These are phyloP conservation scores for Penicillium crystallinum DNA, from an alignment of 495 filamentous ascomycete genomes.

Conservation along the genomic window DNA sequence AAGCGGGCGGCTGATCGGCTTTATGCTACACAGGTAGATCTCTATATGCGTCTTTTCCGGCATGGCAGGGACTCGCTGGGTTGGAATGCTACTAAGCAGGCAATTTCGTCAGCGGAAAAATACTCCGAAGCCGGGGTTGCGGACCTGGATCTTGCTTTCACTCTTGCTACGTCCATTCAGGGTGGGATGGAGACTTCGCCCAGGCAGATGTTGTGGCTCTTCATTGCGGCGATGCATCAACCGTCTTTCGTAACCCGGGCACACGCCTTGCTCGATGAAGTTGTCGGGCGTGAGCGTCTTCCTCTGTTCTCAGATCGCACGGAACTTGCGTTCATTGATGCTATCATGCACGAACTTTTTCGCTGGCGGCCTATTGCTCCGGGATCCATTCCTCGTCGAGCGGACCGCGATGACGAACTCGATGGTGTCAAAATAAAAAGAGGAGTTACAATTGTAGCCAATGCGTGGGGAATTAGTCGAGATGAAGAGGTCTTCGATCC, in stretches of 20 bases:
- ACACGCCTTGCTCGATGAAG: conserved; percentile 28
- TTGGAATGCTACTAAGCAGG: conserved; percentile 31
- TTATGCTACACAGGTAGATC: conserved; percentile 18
- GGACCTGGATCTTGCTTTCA: conserved; percentile 29
- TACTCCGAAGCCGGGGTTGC: conserved; percentile 5
- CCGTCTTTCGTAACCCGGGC: conserved; percentile 19
- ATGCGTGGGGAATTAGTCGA: conserved; percentile 44
- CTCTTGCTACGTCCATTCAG: conserved; percentile 24
- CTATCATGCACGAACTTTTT: conserved; percentile 28
- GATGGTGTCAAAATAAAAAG: conserved; percentile 47
- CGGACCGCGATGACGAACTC: conserved; percentile 45
- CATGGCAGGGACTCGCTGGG: conserved; percentile 16
- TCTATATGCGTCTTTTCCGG: conserved; percentile 24
- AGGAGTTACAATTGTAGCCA: conserved; percentile 48
- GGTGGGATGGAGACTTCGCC: conserved; percentile 32
- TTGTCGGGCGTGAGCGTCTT: conserved; percentile 27
- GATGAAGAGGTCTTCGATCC: conserved; percentile 22
- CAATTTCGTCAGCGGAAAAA: conserved; percentile 18
- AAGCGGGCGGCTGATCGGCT: conserved; percentile 21
- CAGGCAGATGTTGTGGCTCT: conserved; percentile 27
- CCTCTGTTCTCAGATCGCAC: conserved; percentile 26
- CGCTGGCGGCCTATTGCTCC: conserved; percentile 34
- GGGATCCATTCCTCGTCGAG: conserved; percentile 44
- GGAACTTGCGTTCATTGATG: conserved; percentile 27
- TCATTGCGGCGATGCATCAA: conserved; percentile 21